phyloP scores from a whole-genome alignment of 345 rosid species.

The Noccaea bulbosa region DNA sequence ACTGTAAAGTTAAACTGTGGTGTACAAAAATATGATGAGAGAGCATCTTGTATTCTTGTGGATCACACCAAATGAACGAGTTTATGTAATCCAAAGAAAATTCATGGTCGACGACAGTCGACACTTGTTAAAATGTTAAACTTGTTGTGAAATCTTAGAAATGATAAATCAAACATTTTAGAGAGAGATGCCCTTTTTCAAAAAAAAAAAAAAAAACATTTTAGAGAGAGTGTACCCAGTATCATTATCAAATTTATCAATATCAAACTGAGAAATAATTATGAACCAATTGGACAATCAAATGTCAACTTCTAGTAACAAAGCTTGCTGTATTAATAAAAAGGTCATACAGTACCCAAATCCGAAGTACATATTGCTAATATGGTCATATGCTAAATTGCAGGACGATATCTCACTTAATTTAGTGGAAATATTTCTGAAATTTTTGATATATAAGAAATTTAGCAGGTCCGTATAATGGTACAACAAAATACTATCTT shows the following conservation, averaged over 20 bases:
- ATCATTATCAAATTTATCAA: too few relatives aligned
- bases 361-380: constrained; percentile 20
- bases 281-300: neutral
- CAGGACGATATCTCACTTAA: constrained; percentile 34
- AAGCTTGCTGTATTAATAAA: constrained; percentile 14
- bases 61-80: neutral
- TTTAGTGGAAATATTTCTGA: neutral
- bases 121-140: neutral
- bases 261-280: neutral
- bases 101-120: neutral
- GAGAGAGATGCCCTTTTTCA: too few relatives aligned
- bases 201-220: too few relatives aligned
- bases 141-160: neutral
- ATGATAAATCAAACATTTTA: neutral
- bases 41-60: too few relatives aligned
- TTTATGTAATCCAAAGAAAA: neutral
- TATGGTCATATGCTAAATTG: constrained; percentile 28
- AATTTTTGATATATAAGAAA: too few relatives aligned
- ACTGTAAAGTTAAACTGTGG: neutral
- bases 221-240: neutral
- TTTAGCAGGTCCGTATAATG: neutral
- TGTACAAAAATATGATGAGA: constrained; percentile 21
- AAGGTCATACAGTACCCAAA: neutral
- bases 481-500: neutral
- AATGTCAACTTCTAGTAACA: neutral